Base-by-base conservation (phyloP, 2,329 filamentous ascomycete species). In the Sporothrix protearum region DNA sequence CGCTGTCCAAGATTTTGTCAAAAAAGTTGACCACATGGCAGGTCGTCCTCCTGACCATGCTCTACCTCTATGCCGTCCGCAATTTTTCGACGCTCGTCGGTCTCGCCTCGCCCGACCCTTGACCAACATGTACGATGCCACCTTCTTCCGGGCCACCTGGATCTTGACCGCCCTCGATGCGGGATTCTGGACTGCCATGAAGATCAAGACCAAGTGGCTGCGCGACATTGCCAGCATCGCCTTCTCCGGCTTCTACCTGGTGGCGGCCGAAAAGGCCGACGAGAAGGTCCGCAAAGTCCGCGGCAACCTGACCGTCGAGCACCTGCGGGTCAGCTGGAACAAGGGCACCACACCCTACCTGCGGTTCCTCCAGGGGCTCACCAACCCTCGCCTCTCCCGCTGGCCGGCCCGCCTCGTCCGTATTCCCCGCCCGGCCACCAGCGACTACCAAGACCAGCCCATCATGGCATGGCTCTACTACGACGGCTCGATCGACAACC, bases 171-270 rank as follows among this genome's bases (percentile, higher is more conserved):
- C 94, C 0, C 82, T 99, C 73, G 96, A 99, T 77, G 96, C 96
- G 6, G 96, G 96, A 1, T 99, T 97, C 80, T 99, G 96, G 96
- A 97, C 94, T 0, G 96, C 96, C 45, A 99, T 99, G 96, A 91
- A 89, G 77, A 94, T 99, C 74, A 88, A 88, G 64, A 79, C 79
- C 69, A 94, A 92, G 77, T 94, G 92, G 88, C 76, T 97, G 55
- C 87, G 94, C 51, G 94, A 98, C 79, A 78, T 97, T 16, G 88
- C 92, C 10, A 94, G 93, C 78, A 85, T 98, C 25, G 83, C 93
- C 63, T 98, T 97, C 80, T 92, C 92, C 0, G 79, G 91, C 12
- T 99, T 97, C 81, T 99, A 99, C 79, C 85, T 99, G 74, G 87
- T 98, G 70, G 93, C 94, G 16, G 94, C 96, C 0, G 95, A 98